phyloP scores from a whole-genome alignment of 2,329 filamentous ascomycete genomes.

The Pestalotiopsis sp. region DNA sequence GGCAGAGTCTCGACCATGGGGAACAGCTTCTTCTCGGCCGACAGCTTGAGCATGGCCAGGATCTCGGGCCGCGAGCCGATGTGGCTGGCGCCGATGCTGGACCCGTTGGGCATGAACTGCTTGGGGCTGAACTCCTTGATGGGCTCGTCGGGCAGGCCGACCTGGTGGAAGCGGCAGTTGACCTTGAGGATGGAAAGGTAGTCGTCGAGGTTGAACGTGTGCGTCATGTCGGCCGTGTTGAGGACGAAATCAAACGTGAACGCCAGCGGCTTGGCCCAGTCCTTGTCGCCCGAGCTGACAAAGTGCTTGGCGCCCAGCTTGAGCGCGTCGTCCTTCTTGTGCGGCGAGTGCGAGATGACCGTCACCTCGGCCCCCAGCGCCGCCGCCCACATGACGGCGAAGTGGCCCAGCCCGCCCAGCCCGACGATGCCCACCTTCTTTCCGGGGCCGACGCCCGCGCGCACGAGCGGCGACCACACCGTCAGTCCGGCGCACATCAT shows the following conservation, averaged over 20 bases:
- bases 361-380: conserved; percentile 71
- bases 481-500: conserved; percentile 82
- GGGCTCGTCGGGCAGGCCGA: conserved; percentile 57
- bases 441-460: conserved; percentile 70
- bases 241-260: conserved; percentile 55
- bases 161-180: conserved; percentile 59
- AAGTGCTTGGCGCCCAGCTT: conserved; percentile 65
- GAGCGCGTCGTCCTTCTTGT: conserved; percentile 62
- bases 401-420: conserved; percentile 74
- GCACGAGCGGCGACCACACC: conserved; percentile 68
- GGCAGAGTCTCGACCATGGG: conserved; percentile 60
- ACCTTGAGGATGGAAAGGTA: conserved; percentile 57
- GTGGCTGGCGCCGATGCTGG: conserved; percentile 51
- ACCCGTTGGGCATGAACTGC: conserved; percentile 42
- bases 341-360: conserved; percentile 62
- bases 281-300: conserved; percentile 48
- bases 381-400: conserved; percentile 71
- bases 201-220: conserved; percentile 56
- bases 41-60: conserved; percentile 60
- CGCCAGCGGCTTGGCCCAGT: conserved; percentile 60
- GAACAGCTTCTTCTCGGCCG: conserved; percentile 55
- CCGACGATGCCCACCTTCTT: conserved; percentile 74
- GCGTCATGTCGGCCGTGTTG: conserved; percentile 51
- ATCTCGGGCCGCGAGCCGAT: conserved; percentile 64
- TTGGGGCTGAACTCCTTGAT: conserved; percentile 45